Percentiles rank a stretch among this genome's conserved stretches.
Conservation (phyloP, 2,329 filamentous ascomycete species). For the Apiospora pterosperma region DNA sequence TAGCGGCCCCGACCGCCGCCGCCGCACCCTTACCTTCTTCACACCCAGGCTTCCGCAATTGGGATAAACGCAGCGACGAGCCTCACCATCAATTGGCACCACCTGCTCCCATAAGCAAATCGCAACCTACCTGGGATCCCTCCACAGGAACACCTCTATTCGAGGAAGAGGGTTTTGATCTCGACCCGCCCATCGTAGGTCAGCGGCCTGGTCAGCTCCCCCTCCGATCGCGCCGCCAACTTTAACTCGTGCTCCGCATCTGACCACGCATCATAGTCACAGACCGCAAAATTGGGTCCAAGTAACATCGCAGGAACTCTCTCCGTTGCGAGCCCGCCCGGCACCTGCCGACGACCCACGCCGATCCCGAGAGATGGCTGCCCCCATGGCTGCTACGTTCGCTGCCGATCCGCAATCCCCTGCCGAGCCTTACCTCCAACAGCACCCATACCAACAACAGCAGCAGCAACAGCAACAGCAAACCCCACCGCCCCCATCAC, state of each 20-base stretch:
- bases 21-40: background rate
- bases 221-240: background rate
- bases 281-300: slow-evolving; percentile 30
- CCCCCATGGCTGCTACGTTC: slow-evolving; percentile 13
- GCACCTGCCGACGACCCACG: slow-evolving; percentile 18
- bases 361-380: slow-evolving; percentile 19
- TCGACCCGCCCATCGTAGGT: slow-evolving; percentile 16
- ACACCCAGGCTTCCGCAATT: background rate
- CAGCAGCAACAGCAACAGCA: background rate
- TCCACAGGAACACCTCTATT: slow-evolving; percentile 31
- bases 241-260: slow-evolving; percentile 18
- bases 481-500: slow-evolving; percentile 27
- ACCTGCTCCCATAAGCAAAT: slow-evolving; percentile 30
- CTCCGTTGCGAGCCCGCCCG: slow-evolving; percentile 19
- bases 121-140: slow-evolving; percentile 32
- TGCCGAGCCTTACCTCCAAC: background rate
- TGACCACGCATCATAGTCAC: slow-evolving; percentile 18
- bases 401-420: background rate
- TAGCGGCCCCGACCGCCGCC: background rate
- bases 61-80: background rate
- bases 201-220: slow-evolving; percentile 13
- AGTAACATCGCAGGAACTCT: slow-evolving; percentile 22
- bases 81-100: slow-evolving; percentile 14
- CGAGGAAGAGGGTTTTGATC: slow-evolving; percentile 32
- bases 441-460: background rate